Conservation (phyloP, 83 land plant genomes). For the Larix sibirica region DNA sequence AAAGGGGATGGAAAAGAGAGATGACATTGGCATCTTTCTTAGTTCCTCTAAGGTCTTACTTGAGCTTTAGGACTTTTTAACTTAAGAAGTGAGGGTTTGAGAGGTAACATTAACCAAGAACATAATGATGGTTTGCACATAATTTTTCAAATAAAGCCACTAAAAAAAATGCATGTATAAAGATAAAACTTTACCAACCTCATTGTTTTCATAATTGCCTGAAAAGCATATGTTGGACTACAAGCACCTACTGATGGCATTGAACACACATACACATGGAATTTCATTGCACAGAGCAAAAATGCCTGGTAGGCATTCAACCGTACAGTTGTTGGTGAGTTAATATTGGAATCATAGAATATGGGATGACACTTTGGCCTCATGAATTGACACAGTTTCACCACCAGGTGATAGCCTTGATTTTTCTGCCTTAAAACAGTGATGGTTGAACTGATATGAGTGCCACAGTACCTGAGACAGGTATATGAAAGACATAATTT, state of each 20-base stretch:
- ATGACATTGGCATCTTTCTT: too few species aligned
- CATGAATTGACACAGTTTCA: slow-evolving; percentile 73
- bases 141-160: neutral
- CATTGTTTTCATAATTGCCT: slow-evolving; percentile 43
- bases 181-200: slow-evolving; percentile 36
- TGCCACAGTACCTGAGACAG: slow-evolving; percentile 66
- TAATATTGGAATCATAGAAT: slow-evolving; percentile 85
- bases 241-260: slow-evolving; percentile 31
- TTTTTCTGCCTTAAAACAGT: slow-evolving; percentile 59
- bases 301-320: slow-evolving; percentile 91
- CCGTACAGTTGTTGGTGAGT: slow-evolving; percentile 72
- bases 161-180: neutral
- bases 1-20: too few species aligned
- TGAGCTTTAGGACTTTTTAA: too few species aligned
- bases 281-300: slow-evolving; percentile 93
- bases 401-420: slow-evolving; percentile 41
- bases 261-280: slow-evolving; percentile 70
- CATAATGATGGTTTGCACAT: neutral
- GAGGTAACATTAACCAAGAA: neutral
- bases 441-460: slow-evolving; percentile 69
- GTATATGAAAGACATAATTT: neutral
- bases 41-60: too few species aligned
- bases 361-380: slow-evolving; percentile 95
- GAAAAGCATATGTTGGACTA: slow-evolving; percentile 31
- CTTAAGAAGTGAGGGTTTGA: too few species aligned